Base-by-base conservation (phyloP, 345 rosid species). In the Kernera saxatilis region DNA sequence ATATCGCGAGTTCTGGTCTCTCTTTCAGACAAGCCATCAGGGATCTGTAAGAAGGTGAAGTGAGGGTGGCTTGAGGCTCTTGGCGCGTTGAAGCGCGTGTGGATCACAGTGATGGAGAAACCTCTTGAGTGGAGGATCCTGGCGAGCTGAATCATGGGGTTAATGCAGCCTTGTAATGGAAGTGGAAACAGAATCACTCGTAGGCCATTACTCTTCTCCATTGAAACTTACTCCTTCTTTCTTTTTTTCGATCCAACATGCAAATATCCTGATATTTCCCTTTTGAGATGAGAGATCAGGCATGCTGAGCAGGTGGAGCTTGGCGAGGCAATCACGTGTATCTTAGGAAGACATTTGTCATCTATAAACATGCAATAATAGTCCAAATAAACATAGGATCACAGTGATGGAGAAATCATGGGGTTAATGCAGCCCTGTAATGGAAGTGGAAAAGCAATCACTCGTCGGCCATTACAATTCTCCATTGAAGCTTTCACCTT, bases 161-260 rank as follows among this genome's bases (percentile, higher is more conserved):
- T 91, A 0, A 88, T 83, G 40, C 88, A 90, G 69, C 90, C 87
- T 65, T 88, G 88, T 3, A 64, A n/a, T 4, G 92, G 90, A 6
- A 85, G 45, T 0, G 90, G 93, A 45, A 86, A 86, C 13, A 87
- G 57, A 5, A 89, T 69, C 3, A 87, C 84, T 53, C 74, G 21
- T 10, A 8, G 40, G 5, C 64, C 46, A 43, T 60, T 74, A 6
- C 36, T 39, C 46, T 55, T 74, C n/a, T 23, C 72, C 78, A 74
- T 66, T 51, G 46, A 67, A 51, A 8, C 62, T 67, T 67, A 45
- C n/a, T 39, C 26, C 13, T 36, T 50, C 3, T 22, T 3, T 46
- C 6, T 48, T 46, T 23, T 5, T 26, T 45, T 13, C 11, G 30
- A 36, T 33, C 23, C 22, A 36, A n/a, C n/a, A 59, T 36, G 14